Evolutionary conservation across 2,329 filamentous ascomycete genomes (phyloP).

Genomic region (Zymoseptoria crescenta): DNA sequence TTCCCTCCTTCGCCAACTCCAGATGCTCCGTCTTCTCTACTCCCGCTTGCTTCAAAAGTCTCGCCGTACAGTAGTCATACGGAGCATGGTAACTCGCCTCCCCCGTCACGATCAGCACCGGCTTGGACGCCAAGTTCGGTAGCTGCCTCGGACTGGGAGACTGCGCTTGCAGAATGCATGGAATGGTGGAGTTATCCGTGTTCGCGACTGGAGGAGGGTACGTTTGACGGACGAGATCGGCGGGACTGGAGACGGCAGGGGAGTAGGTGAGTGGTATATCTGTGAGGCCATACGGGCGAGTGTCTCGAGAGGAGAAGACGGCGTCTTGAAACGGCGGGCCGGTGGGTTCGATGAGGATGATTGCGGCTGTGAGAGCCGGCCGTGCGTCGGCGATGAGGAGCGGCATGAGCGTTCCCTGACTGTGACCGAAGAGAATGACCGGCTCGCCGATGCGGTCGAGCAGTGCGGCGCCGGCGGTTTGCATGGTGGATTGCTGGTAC

Average conservation of each 20-base stretch:
- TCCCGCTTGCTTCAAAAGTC: slow-evolving; percentile 48
- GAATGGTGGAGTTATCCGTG: slow-evolving; percentile 20
- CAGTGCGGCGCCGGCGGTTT: slow-evolving; percentile 22
- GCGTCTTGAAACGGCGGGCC: slow-evolving; percentile 43
- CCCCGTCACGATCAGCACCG: slow-evolving; percentile 44
- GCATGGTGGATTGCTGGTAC: slow-evolving; percentile 18
- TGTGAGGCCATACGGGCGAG: slow-evolving; percentile 30
- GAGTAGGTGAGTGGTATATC: slow-evolving; percentile 28
- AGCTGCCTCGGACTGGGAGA: slow-evolving; percentile 39
- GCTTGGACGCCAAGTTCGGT: slow-evolving; percentile 41
- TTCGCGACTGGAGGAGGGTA: slow-evolving; percentile 20
- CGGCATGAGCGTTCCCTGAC: slow-evolving; percentile 40
- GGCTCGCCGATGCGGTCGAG: slow-evolving; percentile 36
- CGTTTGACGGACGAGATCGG: slow-evolving; percentile 17
- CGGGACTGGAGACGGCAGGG: slow-evolving; percentile 24
- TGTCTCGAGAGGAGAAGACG: slow-evolving; percentile 7
- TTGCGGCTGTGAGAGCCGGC: slow-evolving; percentile 41
- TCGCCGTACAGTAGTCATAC: slow-evolving; percentile 50
- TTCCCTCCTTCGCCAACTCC: slow-evolving; percentile 36
- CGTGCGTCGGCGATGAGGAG: slow-evolving; percentile 43
- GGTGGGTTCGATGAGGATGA: slow-evolving; percentile 47
- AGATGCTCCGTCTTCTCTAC: slow-evolving; percentile 36
- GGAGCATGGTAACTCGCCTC: slow-evolving; percentile 48
- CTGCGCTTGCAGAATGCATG: slow-evolving; percentile 34
- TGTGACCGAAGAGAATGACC: slow-evolving; percentile 44